Evolutionary conservation across 345 rosid genomes (phyloP).

Genomic region (Eucalyptus virginea): DNA sequence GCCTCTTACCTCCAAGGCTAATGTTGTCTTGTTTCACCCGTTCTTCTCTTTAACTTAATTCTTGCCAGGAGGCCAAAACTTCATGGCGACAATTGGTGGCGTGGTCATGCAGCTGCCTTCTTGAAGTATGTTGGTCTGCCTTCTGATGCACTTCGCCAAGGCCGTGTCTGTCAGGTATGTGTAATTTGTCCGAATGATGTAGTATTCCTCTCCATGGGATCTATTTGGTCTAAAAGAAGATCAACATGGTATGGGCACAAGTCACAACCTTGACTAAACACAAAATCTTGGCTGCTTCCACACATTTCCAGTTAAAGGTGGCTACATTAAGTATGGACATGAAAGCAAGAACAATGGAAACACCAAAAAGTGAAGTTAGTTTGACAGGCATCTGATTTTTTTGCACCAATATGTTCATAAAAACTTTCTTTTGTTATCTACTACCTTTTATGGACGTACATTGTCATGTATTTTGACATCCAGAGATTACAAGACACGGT

Average conservation of each 20-base stretch:
- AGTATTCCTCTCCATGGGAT: neutral
- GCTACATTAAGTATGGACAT: neutral
- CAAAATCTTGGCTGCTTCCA: neutral
- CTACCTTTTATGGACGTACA: neutral
- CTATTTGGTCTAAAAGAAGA: neutral
- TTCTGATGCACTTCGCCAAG: constrained; percentile 49
- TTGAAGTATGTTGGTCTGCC: constrained; percentile 54
- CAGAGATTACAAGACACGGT: neutral
- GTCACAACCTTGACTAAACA: neutral
- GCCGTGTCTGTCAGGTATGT: constrained; percentile 67
- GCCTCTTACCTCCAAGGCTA: neutral
- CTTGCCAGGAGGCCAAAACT: constrained; percentile 57
- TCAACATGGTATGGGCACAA: neutral
- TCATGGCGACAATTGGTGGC: constrained; percentile 92
- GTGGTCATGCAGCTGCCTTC: constrained; percentile 95
- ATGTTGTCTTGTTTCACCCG: neutral
- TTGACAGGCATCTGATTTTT: neutral
- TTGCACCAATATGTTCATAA: neutral
- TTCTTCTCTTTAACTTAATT: neutral
- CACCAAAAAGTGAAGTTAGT: neutral
- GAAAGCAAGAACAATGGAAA: neutral
- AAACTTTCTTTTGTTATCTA: neutral
- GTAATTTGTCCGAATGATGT: neutral
- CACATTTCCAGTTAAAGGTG: neutral
- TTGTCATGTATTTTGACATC: neutral